These are phyloP conservation scores for Rachicladosporium sp. DNA, from an alignment of 2,329 filamentous ascomycete species.

Conservation along the genomic window DNA sequence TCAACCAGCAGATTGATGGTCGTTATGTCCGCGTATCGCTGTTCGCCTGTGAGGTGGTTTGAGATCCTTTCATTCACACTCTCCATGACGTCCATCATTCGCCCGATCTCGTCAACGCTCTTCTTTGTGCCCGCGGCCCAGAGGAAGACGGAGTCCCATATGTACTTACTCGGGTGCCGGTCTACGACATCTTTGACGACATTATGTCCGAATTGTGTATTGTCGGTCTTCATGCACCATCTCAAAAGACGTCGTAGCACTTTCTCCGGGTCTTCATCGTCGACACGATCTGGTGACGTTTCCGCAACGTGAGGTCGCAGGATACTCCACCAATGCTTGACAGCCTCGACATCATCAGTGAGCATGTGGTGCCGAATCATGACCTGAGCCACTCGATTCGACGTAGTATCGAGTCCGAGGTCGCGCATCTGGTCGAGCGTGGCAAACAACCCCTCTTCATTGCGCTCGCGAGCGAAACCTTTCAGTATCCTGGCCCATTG, in stretches of 20 bases:
- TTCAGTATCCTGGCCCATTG: slow-evolving; percentile 25
- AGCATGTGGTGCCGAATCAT: slow-evolving; percentile 47
- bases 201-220: slow-evolving; percentile 49
- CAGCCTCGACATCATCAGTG: slow-evolving; percentile 44
- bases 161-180: slow-evolving; percentile 16
- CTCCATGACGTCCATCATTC: slow-evolving; percentile 58
- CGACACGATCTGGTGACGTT: too few relatives aligned
- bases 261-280: too few relatives aligned
- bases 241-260: slow-evolving; percentile 5
- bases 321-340: slow-evolving; percentile 48
- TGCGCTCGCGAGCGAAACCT: slow-evolving; percentile 50
- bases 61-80: slow-evolving; percentile 17
- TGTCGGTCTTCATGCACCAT: slow-evolving; percentile 32
- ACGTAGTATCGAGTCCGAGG: background rate
- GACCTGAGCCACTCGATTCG: too few relatives aligned
- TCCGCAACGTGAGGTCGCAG: too few relatives aligned
- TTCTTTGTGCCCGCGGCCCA: slow-evolving; percentile 64
- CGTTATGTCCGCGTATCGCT: slow-evolving; percentile 46
- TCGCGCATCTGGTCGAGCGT: slow-evolving; percentile 42
- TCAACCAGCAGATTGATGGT: slow-evolving; percentile 69
- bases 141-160: slow-evolving; percentile 62
- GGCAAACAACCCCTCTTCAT: slow-evolving; percentile 45
- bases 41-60: slow-evolving; percentile 32
- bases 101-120: slow-evolving; percentile 57
- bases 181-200: slow-evolving; percentile 37